Base-by-base conservation (phyloP, 2,329 filamentous ascomycete species). In the Conoideocrella luteorostrata region DNA sequence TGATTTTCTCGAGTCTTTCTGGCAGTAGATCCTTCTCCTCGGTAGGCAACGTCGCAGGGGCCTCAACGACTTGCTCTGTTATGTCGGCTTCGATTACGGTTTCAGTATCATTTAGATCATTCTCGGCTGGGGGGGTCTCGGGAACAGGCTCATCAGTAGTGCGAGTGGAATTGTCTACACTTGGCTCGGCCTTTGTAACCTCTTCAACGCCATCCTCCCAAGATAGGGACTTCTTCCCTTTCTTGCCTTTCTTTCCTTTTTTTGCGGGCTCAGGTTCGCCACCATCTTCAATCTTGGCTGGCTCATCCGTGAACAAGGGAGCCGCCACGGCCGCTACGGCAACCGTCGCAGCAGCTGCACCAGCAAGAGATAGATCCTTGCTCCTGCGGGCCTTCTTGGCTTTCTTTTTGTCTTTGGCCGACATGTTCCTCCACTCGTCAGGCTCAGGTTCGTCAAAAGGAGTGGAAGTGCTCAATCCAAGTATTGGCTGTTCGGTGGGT, bases 331-430 rank as follows among this genome's bases (percentile, higher is more conserved):
- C 50, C 10, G 39, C 36, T 13, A 35, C 43, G 28, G 32, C 30
- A 17, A 21, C 42, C 35, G 29, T 40, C 7, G 32, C 21, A 18
- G 39, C 26, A 20, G 50, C 47, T 22, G 43, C 43, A 11, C 18
- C 29, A 3, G 26, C 41, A 21, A 45, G 13, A 36, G 44, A 32
- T 15, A 45, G 20, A 4, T 46, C 40, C 36, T 44, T 48, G 33
- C 43, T 50, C 42, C 52, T 54, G 40, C 44, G 48, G 30, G 46
- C 50, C 40, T 52, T 56, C 34, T 45, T 56, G 26, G 30, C 46
- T 42, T 48, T 49, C 38, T 38, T 54, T 39, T 37, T 54, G 43
- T 52, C 48, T 34, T 53, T 52, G 9, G 49, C 45, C 2, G 49
- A 43, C 43, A 50, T 41, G 6, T 21, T 40, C 7, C 37, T 50